phyloP scores from a whole-genome alignment of 1,284 basidiomycete species.

The Pyrrhoderma lamaoense region DNA sequence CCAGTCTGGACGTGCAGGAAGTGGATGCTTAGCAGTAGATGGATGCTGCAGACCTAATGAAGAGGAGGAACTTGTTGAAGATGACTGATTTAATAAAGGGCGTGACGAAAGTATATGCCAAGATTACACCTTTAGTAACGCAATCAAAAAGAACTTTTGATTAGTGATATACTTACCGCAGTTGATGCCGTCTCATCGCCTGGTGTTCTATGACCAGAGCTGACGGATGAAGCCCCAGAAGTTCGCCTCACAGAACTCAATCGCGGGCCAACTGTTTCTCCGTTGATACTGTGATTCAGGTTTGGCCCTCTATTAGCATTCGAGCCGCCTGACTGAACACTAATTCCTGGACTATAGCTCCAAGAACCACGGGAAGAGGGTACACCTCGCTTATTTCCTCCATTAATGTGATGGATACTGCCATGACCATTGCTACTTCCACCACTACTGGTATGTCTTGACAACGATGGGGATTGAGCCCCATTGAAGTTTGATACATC shows the following conservation, averaged over 20 bases:
- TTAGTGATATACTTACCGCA: constrained; percentile 45
- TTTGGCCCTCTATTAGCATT: constrained; percentile 21
- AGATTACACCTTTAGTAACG: constrained; percentile 8
- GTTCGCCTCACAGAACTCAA: constrained; percentile 44
- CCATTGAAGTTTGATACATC: constrained; percentile 10
- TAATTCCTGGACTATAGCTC: constrained; percentile 60
- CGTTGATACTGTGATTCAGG: constrained; percentile 15
- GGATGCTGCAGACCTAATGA: constrained; percentile 68
- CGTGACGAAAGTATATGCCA: constrained; percentile 9
- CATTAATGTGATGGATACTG: constrained; percentile 19
- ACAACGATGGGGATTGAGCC: constrained; percentile 15
- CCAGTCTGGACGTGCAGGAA: constrained; percentile 77
- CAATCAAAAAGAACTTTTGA: constrained; percentile 19
- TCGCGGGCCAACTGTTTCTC: constrained; percentile 53
- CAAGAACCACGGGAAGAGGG: constrained; percentile 45
- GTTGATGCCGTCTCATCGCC: constrained; percentile 69
- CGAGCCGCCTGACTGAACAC: constrained; percentile 19
- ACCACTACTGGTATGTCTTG: constrained; percentile 8
- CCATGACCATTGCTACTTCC: constrained; percentile 10
- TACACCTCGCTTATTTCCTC: constrained; percentile 30
- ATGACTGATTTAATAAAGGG: constrained; percentile 36
- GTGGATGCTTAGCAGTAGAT: constrained; percentile 65
- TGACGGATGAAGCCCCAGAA: constrained; percentile 39
- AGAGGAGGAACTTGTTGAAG: constrained; percentile 70
- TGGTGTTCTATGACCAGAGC: constrained; percentile 50